Conservation (phyloP, 1,139 yeast species). For the Wickerhamiella infanticola region DNA sequence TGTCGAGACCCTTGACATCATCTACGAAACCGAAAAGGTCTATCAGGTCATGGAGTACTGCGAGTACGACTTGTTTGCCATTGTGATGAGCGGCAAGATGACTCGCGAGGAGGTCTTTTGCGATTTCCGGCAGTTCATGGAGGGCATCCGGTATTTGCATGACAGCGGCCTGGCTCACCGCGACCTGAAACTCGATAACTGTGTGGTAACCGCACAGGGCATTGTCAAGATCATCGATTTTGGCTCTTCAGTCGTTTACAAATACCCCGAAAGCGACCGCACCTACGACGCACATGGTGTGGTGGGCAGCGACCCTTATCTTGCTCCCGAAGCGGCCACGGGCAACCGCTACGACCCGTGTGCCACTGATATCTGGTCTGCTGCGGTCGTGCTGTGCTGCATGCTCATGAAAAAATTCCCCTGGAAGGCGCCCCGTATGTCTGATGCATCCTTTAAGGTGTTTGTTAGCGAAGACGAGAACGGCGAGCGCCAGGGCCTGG, state of each 20-base stretch:
- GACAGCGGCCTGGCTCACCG: slow-evolving; percentile 75
- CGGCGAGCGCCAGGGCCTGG: slow-evolving; percentile 19
- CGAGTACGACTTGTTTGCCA: slow-evolving; percentile 83
- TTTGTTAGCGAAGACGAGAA: slow-evolving; percentile 16
- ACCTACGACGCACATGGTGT: slow-evolving; percentile 76
- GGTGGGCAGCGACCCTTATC: slow-evolving; percentile 87
- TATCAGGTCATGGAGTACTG: slow-evolving; percentile 92
- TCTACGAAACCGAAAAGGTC: slow-evolving; percentile 76
- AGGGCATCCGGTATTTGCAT: slow-evolving; percentile 74
- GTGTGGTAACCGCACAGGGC: slow-evolving; percentile 75
- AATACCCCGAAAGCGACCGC: slow-evolving; percentile 74
- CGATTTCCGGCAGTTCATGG: slow-evolving; percentile 73
- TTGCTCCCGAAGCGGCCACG: slow-evolving; percentile 89
- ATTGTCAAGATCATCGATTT: slow-evolving; percentile 84
- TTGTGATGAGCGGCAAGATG: slow-evolving; percentile 93
- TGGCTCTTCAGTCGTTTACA: slow-evolving; percentile 87
- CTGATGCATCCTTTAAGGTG: slow-evolving; percentile 65
- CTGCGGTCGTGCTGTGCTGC: slow-evolving; percentile 84
- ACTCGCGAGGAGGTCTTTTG: slow-evolving; percentile 72
- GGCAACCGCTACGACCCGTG: slow-evolving; percentile 73
- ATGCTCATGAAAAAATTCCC: slow-evolving; percentile 91
- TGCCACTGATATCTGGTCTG: slow-evolving; percentile 91
- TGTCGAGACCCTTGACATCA: slow-evolving; percentile 79
- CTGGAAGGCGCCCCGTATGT: slow-evolving; percentile 86
- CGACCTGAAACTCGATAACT: slow-evolving; percentile 82